These are phyloP conservation scores for Coprinopsis marcescibilis DNA, from an alignment of 768 basidiomycete genomes.

Conservation along the genomic window DNA sequence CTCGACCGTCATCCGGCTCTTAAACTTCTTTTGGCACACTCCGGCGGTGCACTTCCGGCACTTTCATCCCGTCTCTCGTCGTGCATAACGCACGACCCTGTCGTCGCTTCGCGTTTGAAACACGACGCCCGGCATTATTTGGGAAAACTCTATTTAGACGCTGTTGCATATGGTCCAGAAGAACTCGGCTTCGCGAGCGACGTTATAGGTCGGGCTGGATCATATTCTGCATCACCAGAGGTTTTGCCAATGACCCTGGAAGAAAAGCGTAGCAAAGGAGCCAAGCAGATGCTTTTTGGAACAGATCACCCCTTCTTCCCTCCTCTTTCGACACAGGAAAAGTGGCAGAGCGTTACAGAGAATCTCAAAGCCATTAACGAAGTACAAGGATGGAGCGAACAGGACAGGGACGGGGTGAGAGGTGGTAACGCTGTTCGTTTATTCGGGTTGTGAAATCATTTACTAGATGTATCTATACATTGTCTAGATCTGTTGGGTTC, in stretches of 20 bases:
- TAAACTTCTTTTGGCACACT: conserved; percentile 78
- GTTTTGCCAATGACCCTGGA: conserved; percentile 18
- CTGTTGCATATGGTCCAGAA: conserved; percentile 84
- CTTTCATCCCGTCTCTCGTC: conserved; percentile 81
- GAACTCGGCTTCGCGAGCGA: conserved; percentile 77
- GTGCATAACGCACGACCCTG: conserved; percentile 81
- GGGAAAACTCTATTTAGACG: conserved; percentile 75
- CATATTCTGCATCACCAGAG: conserved; percentile 33
- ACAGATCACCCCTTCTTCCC: conserved; percentile 93
- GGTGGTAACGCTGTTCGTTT: conserved; percentile 70
- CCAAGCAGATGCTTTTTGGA: conserved; percentile 67
- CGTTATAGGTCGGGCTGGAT: conserved; percentile 54
- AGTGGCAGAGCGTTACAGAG: conserved; percentile 82
- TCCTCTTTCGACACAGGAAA: conserved; percentile 58
- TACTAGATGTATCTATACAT: conserved; percentile 4
- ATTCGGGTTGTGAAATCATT: conserved; percentile 32
- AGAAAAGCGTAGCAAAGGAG: conserved; percentile 37
- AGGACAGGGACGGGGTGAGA: conserved; percentile 58
- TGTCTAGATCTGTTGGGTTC: conserved; percentile 34
- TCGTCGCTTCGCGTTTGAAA: conserved; percentile 65
- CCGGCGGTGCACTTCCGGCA: conserved; percentile 78
- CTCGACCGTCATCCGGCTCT: conserved; percentile 75
- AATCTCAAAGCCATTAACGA: conserved; percentile 75
- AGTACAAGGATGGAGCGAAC: conserved; percentile 54
- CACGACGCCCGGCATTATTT: conserved; percentile 84